Base-by-base conservation (phyloP, 345 rosid genomes). In the Dovyalis caffra region DNA sequence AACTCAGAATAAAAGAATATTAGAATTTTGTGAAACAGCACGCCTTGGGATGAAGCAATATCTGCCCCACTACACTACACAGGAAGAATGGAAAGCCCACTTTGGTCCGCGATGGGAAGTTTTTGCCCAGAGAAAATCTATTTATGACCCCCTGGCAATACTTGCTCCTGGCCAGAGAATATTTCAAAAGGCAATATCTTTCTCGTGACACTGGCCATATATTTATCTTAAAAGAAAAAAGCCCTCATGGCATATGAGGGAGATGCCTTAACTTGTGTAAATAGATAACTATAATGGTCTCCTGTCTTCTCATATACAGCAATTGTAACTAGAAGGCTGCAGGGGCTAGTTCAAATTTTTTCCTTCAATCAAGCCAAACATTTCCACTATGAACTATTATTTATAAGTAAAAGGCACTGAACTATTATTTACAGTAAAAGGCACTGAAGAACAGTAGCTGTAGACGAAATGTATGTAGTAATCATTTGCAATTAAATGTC, bases 141-240 rank as follows among this genome's bases (percentile, higher is more conserved):
- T 80, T 62, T 90, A 91, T 77, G 99, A 95, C 77, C 97, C 99
- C 29, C 53, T 91, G 77, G 95, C 90, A 73, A 90, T 91, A 76
- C 95, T 95, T 35, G 97, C 97, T 32, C 99, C 99, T 26, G 97
- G 99, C 69, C 99, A 92, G 61, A 68, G 92, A 77, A 91, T 95
- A 72, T 95, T 95, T 84, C 86, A 81, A 58, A 94, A 91, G 86
- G 76, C 85, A 23, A 72, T 74, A 58, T 74, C 86, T 76, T 82
- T 81, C 84, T 86, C 90, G 68, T 81, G 79, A 91, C 79, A 69
- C 38, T 49, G 72, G 51, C 76, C 57, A 64, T 26, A 69, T 51
- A 70, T 76, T 9, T 66, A 5, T 58, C 40, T 47, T 49, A 53
- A 28, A 61, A 64, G 33, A n/a, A 28, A 38, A 78, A 63, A 38